Conservation (phyloP, 73 alveolate genomes). For the Paramecium pentaurelia region DNA sequence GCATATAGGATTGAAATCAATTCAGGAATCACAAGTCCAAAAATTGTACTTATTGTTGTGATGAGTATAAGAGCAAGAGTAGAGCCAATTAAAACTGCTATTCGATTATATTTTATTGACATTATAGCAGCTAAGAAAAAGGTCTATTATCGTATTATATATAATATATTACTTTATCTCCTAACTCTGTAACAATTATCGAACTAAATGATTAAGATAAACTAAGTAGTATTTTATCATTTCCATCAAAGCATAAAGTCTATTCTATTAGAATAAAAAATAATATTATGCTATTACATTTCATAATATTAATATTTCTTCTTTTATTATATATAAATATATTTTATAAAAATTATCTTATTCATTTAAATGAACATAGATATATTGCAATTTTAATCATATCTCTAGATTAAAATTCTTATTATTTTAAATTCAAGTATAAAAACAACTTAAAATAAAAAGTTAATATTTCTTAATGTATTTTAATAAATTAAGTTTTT, state of each 20-base stretch:
- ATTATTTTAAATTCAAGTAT: too few species aligned
- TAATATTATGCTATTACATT: neutral
- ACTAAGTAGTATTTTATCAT: neutral
- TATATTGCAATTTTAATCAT: too few species aligned
- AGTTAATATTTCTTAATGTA: neutral
- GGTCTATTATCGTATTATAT: neutral
- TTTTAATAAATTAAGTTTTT: too few species aligned
- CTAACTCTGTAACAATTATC: neutral
- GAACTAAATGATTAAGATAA: neutral
- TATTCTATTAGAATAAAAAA: neutral
- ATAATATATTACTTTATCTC: constrained; percentile 5
- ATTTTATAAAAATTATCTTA: neutral
- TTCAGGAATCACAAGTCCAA: constrained; percentile 29
- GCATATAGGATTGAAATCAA: neutral
- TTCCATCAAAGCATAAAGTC: neutral
- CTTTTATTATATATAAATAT: neutral
- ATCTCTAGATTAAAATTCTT: neutral
- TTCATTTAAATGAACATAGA: too few species aligned
- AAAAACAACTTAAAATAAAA: too few species aligned
- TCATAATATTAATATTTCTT: neutral
- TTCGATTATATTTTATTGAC: constrained; percentile 33
- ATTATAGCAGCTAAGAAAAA: constrained; percentile 42
- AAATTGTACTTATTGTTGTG: neutral
- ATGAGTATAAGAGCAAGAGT: neutral
- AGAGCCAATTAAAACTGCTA: constrained; percentile 25